These are phyloP conservation scores for Ormosia semicastrata DNA, from an alignment of 306 rosid species.

Conservation along the genomic window DNA sequence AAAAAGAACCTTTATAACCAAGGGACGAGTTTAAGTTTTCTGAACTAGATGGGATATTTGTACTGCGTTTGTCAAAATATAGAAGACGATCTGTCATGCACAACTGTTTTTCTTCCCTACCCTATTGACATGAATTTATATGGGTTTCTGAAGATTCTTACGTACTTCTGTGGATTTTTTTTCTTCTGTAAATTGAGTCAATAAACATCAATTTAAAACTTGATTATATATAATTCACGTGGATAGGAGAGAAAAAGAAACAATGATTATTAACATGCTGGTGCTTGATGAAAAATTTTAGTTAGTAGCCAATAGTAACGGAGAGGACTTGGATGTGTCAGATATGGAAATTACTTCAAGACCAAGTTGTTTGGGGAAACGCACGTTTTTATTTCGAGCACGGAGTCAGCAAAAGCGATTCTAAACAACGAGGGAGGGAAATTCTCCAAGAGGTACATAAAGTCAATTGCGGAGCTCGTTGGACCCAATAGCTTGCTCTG, in stretches of 20 bases:
- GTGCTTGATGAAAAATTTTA: background rate
- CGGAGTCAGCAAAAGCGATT: conserved; percentile 58
- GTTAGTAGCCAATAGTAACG: background rate
- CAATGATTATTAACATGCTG: background rate
- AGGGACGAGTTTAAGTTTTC: background rate
- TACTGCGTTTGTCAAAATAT: background rate
- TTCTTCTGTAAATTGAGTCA: background rate
- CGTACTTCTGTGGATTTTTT: no score
- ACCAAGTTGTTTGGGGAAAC: conserved; percentile 75
- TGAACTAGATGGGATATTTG: no score
- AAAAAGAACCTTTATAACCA: no score
- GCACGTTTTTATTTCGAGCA: conserved; percentile 67
- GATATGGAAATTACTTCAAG: conserved; percentile 78
- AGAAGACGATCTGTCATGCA: no score
- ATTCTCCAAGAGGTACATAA: conserved; percentile 72
- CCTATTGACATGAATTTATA: background rate
- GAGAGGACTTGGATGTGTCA: conserved; percentile 8
- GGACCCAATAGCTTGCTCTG: conserved; percentile 70
- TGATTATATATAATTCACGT: background rate
- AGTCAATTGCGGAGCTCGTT: conserved; percentile 58
- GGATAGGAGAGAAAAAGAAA: background rate
- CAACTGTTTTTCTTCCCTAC: background rate
- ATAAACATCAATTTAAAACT: background rate
- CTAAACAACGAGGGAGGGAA: conserved; percentile 58
- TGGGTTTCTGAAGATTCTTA: background rate